Base-by-base conservation (phyloP, 352 stramenopile genomes). In the Pythium chondricola region DNA sequence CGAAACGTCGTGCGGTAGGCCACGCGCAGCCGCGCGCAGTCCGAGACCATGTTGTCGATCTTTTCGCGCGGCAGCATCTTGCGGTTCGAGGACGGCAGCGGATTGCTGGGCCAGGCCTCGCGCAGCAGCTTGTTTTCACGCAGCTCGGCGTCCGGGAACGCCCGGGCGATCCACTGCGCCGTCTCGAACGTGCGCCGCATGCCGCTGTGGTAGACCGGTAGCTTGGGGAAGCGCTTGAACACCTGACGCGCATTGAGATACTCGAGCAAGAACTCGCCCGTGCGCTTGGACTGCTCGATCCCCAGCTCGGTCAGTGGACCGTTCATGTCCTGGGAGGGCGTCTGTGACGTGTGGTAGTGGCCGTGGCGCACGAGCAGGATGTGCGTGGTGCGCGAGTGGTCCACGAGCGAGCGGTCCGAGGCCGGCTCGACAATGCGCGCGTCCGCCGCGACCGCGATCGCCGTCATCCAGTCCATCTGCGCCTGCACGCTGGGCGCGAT, bases 401-500 rank as follows among this genome's bases (percentile, higher is more conserved):
- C 76, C 21, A 88, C 73, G 2, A 85, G 45, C 10, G 72, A 61
- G 27, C 74, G 56, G 35, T 79, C 65, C 6, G 60, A 43, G 5
- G 71, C 63, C 4, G 71, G 71, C 26, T 69, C 43, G 8, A 85
- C 56, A 11, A 74, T 55, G 13, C 50, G 26, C 11, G 73, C 71
- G 18, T 71, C 56, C 1, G 73, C 57, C 21, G 71, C 67, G 16
- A 88, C 51, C 0, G 71, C 57, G 63, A 88, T 72, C 11, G 76
- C 71, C 18, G 76, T 88, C 64, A 88, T 78, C 76, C 76, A 88
- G 61, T 88, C 73, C 64, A 88, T 78, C 16, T 85, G 56, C 24
- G 61, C 61, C 56, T 88, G 76, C 17, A 85, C 68, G 51, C 58
- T 65, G 0, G 71, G 60, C 11, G 73, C 69, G 1, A 56, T 64